Percentiles rank a stretch among this genome's conserved stretches.
Conservation (phyloP, 257 asterid genomes). For the Cynanchum wilfordii region DNA sequence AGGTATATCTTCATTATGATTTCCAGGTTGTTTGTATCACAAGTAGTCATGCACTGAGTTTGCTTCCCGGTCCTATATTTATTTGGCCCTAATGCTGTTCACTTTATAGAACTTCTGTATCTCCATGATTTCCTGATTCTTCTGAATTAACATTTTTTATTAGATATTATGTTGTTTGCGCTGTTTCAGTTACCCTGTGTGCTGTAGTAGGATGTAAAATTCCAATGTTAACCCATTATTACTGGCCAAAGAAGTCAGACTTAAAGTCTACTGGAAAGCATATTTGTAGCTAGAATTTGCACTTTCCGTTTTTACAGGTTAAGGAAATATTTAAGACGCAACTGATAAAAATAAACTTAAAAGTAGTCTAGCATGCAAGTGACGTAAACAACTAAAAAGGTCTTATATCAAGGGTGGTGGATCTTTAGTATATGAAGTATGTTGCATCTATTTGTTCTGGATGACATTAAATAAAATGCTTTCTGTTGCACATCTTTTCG, state of each 20-base stretch:
- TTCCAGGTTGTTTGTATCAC: background rate
- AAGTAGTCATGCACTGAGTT: background rate
- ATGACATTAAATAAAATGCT: too few relatives aligned
- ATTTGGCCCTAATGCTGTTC: conserved; percentile 3
- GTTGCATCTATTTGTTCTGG: background rate
- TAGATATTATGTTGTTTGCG: background rate
- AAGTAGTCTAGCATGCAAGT: too few relatives aligned
- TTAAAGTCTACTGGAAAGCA: background rate
- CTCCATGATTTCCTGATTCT: background rate
- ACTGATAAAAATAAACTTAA: too few relatives aligned
- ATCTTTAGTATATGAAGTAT: too few relatives aligned
- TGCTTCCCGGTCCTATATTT: background rate
- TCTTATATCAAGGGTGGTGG: background rate
- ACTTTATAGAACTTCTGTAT: conserved; percentile 15
- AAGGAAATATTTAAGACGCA: background rate
- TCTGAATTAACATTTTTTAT: background rate
- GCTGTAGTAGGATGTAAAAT: background rate
- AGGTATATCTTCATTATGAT: background rate
- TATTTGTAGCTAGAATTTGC: background rate
- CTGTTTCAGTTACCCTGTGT: background rate
- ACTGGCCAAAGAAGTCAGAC: background rate
- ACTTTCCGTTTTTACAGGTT: too few relatives aligned
- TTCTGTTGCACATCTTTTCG: too few relatives aligned
- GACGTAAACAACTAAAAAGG: background rate
- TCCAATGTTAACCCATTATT: background rate